Evolutionary conservation across 2,329 filamentous ascomycete species (phyloP).

Genomic region (Pestalotiopsis sp.): DNA sequence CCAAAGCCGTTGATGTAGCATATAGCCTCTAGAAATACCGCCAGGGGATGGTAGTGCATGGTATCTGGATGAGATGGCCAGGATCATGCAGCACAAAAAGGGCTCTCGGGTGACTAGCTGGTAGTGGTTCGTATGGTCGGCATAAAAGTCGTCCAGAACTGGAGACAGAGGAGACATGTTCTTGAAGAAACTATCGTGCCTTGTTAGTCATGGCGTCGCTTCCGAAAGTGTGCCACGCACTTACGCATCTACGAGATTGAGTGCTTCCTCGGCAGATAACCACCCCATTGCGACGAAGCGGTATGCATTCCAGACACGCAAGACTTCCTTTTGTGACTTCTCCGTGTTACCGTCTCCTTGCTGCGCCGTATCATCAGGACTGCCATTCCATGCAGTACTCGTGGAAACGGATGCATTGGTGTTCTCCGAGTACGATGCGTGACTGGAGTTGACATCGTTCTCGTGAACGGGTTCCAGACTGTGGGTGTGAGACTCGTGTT

Average conservation of each 20-base stretch:
- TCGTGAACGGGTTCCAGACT: not conserved
- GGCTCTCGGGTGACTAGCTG: not conserved
- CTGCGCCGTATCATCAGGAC: too few species aligned
- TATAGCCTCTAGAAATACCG: not conserved
- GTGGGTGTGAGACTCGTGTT: constrained; percentile 27
- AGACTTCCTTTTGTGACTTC: not conserved
- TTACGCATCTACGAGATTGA: not conserved
- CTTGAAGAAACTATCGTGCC: not conserved
- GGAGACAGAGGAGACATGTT: not conserved
- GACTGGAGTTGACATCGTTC: constrained; percentile 41
- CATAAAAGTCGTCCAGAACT: not conserved
- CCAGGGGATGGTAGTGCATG: not conserved
- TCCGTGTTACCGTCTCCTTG: not conserved
- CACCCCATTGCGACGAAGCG: not conserved
- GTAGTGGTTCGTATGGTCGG: not conserved
- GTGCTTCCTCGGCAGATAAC: not conserved
- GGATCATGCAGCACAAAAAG: not conserved
- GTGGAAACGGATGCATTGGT: not conserved
- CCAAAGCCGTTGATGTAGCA: not conserved
- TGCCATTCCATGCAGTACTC: not conserved
- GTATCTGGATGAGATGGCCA: not conserved
- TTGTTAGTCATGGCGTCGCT: not conserved
- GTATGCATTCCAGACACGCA: not conserved
- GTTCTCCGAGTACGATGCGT: constrained; percentile 20
- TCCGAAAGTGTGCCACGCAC: not conserved